phyloP scores from a whole-genome alignment of 73 alveolate species.

The Effrenium voratum region DNA sequence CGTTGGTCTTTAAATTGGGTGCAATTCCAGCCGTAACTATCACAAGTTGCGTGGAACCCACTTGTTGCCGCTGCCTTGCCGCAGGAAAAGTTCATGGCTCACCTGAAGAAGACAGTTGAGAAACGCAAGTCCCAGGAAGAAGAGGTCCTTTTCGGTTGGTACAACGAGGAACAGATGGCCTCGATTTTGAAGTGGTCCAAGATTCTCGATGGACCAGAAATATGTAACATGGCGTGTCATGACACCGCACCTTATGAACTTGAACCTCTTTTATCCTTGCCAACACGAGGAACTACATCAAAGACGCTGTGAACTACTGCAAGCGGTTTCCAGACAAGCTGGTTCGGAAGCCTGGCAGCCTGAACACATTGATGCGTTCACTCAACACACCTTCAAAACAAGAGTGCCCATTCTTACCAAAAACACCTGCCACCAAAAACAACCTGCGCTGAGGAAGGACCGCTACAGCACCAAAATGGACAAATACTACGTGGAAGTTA shows the following conservation, averaged over 20 bases:
- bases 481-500: constrained; percentile 30
- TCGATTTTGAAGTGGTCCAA: background rate
- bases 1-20: no score
- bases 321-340: no score
- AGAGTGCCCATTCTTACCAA: background rate
- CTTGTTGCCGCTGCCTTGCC: no score
- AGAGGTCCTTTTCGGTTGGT: background rate
- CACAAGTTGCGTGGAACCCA: no score
- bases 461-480: background rate
- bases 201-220: background rate
- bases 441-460: background rate
- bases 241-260: background rate
- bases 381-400: background rate
- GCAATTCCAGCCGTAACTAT: no score
- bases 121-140: background rate
- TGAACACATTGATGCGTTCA: background rate
- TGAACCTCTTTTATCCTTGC: background rate
- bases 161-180: background rate
- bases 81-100: constrained; percentile 1
- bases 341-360: background rate
- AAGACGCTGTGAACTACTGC: constrained; percentile 1
- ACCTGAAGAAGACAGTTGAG: background rate
- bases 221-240: background rate
- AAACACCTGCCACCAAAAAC: background rate
- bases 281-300: constrained; percentile 7